Percentiles rank a stretch among this genome's conserved stretches.
phyloP scores from a whole-genome alignment of 495 filamentous ascomycete species.

The Penicillium bovifimosum region DNA sequence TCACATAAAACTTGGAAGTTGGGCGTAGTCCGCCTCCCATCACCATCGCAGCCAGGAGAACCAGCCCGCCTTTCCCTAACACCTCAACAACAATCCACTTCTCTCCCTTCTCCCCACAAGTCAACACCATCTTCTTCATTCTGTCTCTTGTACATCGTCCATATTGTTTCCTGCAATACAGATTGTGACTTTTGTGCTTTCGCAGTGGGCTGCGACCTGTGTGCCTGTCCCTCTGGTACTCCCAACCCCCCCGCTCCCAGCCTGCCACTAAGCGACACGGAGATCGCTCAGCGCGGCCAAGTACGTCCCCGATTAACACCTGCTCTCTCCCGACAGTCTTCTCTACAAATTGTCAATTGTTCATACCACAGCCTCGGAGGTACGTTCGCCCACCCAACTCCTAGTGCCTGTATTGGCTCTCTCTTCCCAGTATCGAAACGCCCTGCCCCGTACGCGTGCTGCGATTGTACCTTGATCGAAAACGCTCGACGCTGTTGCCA shows the following conservation, averaged over 20 bases:
- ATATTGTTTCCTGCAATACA: not conserved
- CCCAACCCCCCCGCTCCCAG: constrained; percentile 32
- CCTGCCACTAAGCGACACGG: constrained; percentile 46
- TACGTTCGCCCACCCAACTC: constrained; percentile 9
- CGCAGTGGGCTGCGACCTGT: constrained; percentile 14
- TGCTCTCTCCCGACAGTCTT: constrained; percentile 10
- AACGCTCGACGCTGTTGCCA: constrained; percentile 9
- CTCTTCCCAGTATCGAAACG: constrained; percentile 11
- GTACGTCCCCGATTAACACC: constrained; percentile 27
- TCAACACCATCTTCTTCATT: constrained; percentile 6
- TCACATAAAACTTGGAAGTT: not conserved
- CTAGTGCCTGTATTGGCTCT: constrained; percentile 2
- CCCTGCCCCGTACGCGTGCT: constrained; percentile 27
- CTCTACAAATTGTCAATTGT: constrained; percentile 19
- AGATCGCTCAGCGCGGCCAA: constrained; percentile 35
- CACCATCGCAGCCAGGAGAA: constrained; percentile 31
- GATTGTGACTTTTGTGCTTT: constrained; percentile 5
- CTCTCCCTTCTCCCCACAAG: constrained; percentile 10
- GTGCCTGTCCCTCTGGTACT: constrained; percentile 16
- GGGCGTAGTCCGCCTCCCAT: constrained; percentile 15
- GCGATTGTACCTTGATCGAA: constrained; percentile 16
- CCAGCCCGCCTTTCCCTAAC: constrained; percentile 25
- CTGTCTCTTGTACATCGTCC: not conserved
- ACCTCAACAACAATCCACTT: constrained; percentile 22
- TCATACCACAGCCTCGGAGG: constrained; percentile 11